These are phyloP conservation scores for Dispira parvispora DNA, from an alignment of 192 early-diverging fungal species.

Conservation along the genomic window DNA sequence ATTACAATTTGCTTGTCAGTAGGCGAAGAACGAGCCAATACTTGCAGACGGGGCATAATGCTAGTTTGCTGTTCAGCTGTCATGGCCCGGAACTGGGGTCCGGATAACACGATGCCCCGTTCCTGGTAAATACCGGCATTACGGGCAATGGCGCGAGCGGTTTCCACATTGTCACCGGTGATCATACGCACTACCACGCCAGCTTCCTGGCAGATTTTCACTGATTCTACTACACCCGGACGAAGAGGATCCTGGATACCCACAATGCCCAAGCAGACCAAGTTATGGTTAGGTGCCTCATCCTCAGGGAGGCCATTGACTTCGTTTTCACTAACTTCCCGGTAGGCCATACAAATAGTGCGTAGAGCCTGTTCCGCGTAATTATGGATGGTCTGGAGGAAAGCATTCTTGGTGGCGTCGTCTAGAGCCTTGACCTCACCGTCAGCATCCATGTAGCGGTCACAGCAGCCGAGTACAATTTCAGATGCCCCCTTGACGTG, in stretches of 20 bases:
- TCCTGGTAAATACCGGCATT: conserved; percentile 70
- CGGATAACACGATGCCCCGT: conserved; percentile 59
- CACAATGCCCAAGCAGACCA: conserved; percentile 53
- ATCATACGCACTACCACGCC: conserved; percentile 88
- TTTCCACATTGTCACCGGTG: conserved; percentile 67
- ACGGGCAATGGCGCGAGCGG: conserved; percentile 79
- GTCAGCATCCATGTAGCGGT: conserved; percentile 34
- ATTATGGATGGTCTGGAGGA: conserved; percentile 30
- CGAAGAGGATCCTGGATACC: conserved; percentile 84
- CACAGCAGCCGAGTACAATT: conserved; percentile 48
- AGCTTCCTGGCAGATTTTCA: conserved; percentile 55
- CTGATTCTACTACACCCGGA: conserved; percentile 60
- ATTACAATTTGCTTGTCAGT: conserved; percentile 82
- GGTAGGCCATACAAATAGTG: conserved; percentile 53
- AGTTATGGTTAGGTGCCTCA: conserved; percentile 27
- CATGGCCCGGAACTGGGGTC: conserved; percentile 58
- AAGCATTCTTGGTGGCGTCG: conserved; percentile 19
- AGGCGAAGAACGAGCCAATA: conserved; percentile 77
- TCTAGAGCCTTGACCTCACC: conserved; percentile 30
- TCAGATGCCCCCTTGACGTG: conserved; percentile 71
- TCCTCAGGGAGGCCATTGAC: conserved; percentile 35
- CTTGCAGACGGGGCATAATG: conserved; percentile 53
- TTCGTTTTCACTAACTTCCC: conserved; percentile 31
- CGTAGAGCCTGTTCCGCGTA: conserved; percentile 56
- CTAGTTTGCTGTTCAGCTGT: conserved; percentile 43